These are phyloP conservation scores for Dendryphion nanum DNA, from an alignment of 2,329 filamentous ascomycete species.

Conservation along the genomic window DNA sequence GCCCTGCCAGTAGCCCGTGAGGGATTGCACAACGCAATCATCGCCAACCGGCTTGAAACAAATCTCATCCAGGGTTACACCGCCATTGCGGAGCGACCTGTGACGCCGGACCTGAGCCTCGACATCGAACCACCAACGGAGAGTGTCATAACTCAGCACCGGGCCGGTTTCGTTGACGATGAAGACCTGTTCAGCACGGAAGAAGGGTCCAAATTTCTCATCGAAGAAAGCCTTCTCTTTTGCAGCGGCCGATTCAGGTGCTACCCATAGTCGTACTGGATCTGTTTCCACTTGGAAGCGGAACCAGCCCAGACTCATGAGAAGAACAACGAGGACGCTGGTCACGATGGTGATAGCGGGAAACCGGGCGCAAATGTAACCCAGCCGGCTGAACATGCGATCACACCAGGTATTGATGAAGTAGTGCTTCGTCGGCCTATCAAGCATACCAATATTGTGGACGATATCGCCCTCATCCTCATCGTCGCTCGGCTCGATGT, in stretches of 20 bases:
- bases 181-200: conserved; percentile 89
- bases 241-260: conserved; percentile 84
- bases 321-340: conserved; percentile 70
- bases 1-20: conserved; percentile 84
- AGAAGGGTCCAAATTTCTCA: conserved; percentile 89
- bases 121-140: conserved; percentile 91
- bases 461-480: conserved; percentile 90
- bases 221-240: conserved; percentile 95
- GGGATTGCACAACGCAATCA: conserved; percentile 87
- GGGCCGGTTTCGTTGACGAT: conserved; percentile 87
- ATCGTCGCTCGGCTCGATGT: conserved; percentile 80
- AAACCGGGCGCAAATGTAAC: conserved; percentile 76
- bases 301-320: conserved; percentile 85
- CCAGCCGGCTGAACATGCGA: conserved; percentile 74
- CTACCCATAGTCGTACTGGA: conserved; percentile 94
- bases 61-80: conserved; percentile 73
- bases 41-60: conserved; percentile 92
- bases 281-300: conserved; percentile 87
- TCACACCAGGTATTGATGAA: conserved; percentile 81
- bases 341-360: conserved; percentile 77
- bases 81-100: conserved; percentile 66
- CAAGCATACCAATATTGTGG: conserved; percentile 71
- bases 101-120: conserved; percentile 74
- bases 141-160: conserved; percentile 82
- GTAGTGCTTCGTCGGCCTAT: conserved; percentile 77